Base-by-base conservation (phyloP, 208 protist species). In the Polymyxa betae region DNA sequence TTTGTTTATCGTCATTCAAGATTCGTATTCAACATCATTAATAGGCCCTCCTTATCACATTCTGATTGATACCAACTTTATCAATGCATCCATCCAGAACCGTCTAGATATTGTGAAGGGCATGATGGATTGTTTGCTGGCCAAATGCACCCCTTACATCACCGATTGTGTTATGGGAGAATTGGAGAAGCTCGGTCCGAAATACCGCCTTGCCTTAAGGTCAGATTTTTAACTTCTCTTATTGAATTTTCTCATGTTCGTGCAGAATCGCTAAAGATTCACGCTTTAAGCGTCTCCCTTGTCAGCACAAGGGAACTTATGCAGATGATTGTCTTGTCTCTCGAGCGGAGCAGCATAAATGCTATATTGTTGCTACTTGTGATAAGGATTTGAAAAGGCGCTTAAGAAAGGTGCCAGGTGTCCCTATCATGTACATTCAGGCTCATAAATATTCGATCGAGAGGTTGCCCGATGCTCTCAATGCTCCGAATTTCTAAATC, bases 21-120 rank as follows among this genome's bases (percentile, higher is more conserved):
- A 38, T 1, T 92, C 77, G 1, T 1, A 45, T 20, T 1, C n/a
- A 20, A 12, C 46, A 87, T 96, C 93, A 49, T 94, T 96, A 45
- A 96, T 99, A 0, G 98, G 97, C 0, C 98, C 98, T 29, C 98
- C 98, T 72, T 99, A 98, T 94, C 96, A 97, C 92, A 95, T 99
- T 29, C 96, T 99, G 93, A 93, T 99, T 12, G 98, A 99, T 93
- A 99, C 98, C 0, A 99, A 99, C 96, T 99, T 99, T 93, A 99
- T 99, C 93, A 99, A 99, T 95, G 99, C 99, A 92, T 98, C 97
- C n/a, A 99, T 99, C 93, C 97, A 99, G 91, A 99, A 99, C 94
- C 99, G 99, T 93, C 96, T 99, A 38, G 98, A 99, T 91, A 97
- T 99, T 88, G 95, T 99, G 38, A 94, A 98, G 77, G 95, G 95